phyloP scores from a whole-genome alignment of 306 rosid species.

The Acmispon strigosus region DNA sequence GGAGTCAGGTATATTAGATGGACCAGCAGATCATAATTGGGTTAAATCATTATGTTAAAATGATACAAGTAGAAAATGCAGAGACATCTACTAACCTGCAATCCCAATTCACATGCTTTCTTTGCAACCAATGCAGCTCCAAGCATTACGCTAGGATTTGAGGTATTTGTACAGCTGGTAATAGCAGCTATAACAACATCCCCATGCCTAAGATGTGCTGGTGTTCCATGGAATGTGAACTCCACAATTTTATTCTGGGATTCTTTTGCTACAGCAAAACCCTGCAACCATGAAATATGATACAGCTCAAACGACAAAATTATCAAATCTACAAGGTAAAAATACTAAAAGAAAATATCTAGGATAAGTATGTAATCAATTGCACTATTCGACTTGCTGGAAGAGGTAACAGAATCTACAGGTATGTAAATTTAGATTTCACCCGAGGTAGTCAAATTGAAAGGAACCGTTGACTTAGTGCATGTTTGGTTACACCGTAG shows the following conservation, averaged over 20 bases:
- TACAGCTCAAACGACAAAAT: conserved; percentile 24
- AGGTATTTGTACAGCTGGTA: conserved; percentile 98
- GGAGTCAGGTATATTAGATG: neutral
- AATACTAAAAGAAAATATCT: neutral
- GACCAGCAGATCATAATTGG: neutral
- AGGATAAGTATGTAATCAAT: neutral
- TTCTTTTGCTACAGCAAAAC: conserved; percentile 86
- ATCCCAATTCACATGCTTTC: conserved; percentile 93
- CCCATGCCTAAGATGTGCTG: conserved; percentile 87
- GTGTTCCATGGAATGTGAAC: conserved; percentile 57
- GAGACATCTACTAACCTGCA: conserved; percentile 61
- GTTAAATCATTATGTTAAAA: neutral
- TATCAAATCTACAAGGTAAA: neutral
- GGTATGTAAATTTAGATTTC: neutral
- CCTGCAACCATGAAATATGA: conserved; percentile 46
- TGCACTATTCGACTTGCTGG: neutral
- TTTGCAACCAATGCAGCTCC: conserved; percentile 99
- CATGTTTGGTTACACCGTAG: too few species aligned
- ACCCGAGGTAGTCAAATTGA: neutral
- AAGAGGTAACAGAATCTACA: neutral
- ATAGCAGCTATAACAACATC: conserved; percentile 97
- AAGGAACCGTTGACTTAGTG: neutral
- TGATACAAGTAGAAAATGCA: conserved; percentile 12
- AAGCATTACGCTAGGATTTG: conserved; percentile 99
- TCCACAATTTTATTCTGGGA: conserved; percentile 60